Percentiles rank a stretch among this genome's conserved stretches.
Conservation (phyloP, 75 land plant species). For the Gnetum montanum region DNA sequence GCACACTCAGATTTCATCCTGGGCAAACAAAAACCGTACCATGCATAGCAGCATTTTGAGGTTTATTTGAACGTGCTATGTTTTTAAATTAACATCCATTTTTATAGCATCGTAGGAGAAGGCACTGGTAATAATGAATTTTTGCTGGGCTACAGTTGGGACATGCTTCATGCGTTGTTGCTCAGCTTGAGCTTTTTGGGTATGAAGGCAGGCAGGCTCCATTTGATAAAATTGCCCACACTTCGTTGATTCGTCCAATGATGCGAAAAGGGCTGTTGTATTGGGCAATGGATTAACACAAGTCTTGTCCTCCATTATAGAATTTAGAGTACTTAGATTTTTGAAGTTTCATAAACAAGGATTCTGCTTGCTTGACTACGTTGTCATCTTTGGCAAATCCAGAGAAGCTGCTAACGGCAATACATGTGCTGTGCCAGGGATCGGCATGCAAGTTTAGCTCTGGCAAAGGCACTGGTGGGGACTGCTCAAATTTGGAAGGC, state of each 20-base stretch:
- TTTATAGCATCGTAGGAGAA: no score
- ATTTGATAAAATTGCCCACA: conserved; percentile 82
- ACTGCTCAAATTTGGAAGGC: conserved; percentile 54
- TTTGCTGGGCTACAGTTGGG: no score
- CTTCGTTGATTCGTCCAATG: conserved; percentile 60
- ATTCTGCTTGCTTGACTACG: conserved; percentile 57
- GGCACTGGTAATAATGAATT: no score
- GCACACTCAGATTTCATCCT: no score
- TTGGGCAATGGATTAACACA: conserved; percentile 81
- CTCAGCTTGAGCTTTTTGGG: no score
- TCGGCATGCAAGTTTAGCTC: conserved; percentile 51
- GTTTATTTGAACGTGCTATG: no score
- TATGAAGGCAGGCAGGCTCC: no score
- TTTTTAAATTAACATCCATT: no score
- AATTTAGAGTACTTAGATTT: conserved; percentile 58
- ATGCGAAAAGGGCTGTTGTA: conserved; percentile 57
- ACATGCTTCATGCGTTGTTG: no score
- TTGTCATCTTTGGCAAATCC: conserved; percentile 76
- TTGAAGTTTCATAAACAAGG: conserved; percentile 52
- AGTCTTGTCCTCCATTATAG: conserved; percentile 14
- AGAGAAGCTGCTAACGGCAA: conserved; percentile 75
- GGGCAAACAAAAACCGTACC: no score
- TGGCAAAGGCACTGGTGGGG: conserved; percentile 66
- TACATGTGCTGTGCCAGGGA: conserved; percentile 40
- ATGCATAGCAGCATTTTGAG: no score